phyloP scores from a whole-genome alignment of 2,329 filamentous ascomycete genomes.

The Apiospora arundinis region DNA sequence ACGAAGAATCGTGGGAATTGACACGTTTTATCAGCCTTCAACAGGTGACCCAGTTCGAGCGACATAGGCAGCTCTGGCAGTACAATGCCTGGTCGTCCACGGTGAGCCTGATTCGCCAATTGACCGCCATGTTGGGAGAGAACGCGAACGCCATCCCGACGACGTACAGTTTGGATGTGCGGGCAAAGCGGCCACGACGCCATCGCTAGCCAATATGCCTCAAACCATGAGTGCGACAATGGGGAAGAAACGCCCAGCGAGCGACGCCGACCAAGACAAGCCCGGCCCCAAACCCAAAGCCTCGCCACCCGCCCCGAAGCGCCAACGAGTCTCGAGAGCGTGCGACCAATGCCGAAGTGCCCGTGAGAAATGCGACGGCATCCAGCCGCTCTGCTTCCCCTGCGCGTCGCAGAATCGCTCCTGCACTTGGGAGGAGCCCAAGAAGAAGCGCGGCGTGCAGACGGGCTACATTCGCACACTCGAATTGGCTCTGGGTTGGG shows the following conservation, averaged over 20 bases:
- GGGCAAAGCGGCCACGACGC: background rate
- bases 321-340: constrained; percentile 70
- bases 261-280: constrained; percentile 28
- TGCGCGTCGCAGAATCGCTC: constrained; percentile 67
- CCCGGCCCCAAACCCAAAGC: constrained; percentile 20
- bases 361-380: constrained; percentile 76
- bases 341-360: constrained; percentile 73
- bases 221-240: constrained; percentile 20
- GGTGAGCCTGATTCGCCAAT: background rate
- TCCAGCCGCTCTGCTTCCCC: constrained; percentile 69
- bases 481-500: constrained; percentile 71
- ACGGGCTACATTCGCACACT: constrained; percentile 81
- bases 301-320: constrained; percentile 52
- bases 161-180: constrained; percentile 12
- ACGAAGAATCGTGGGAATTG: background rate
- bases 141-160: constrained; percentile 3
- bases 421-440: constrained; percentile 75
- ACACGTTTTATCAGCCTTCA: background rate
- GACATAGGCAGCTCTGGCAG: constrained; percentile 5
- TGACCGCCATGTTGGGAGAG: constrained; percentile 9
- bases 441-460: constrained; percentile 79
- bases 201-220: background rate
- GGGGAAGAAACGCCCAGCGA: constrained; percentile 39
- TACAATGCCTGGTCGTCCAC: background rate
- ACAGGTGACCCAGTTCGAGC: background rate